Evolutionary conservation across 306 rosid species (phyloP), one percentile per base, ranked within the genome.

Genomic region (Cyclanthera cordifolia): DNA sequence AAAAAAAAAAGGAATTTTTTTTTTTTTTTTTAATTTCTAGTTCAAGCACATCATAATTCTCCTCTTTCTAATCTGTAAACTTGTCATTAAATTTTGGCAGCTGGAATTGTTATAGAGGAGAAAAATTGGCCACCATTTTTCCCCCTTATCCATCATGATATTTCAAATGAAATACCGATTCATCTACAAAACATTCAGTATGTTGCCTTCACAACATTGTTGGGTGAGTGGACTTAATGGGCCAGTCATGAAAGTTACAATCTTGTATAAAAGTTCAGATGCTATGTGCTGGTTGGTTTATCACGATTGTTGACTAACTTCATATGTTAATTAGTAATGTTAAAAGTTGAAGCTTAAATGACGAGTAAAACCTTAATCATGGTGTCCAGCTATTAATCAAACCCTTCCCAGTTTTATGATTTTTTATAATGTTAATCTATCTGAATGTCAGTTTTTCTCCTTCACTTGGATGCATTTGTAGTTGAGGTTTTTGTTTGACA

Each of bases 51-150:
- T 28, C 48, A 13, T 56, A 23, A 63, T 69, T 77, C 53, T n/a
- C 19, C 15, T 39, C 1, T 58, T 6, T 27, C 30, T 41, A n/a
- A 2, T 19, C 52, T 55, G 21, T 25, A 37, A 43, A 19, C 12
- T 34, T 30, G 75, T 66, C 28, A 34, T 39, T 60, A 65, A 19
- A 72, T 64, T 46, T 77, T 74, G 56, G 78, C 95, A 94, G 97
- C 91, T 78, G 97, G 97, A 66, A 73, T 87, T 77, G 82, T 82
- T 20, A 73, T 85, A 70, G 94, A 86, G 84, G 96, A 90, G 59
- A 94, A 94, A 80, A 94, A 86, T 56, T 94, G 95, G 95, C 97
- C 99, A 43, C 95, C 97, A 28, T 90, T 87, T 83, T 83, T 77
- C 2, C 99, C 97, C 63, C n/a, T 94, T 73, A 90, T 94, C 78